Evolutionary conservation across 2,329 filamentous ascomycete genomes (phyloP).

Genomic region (Aspergillus hiratsukae): DNA sequence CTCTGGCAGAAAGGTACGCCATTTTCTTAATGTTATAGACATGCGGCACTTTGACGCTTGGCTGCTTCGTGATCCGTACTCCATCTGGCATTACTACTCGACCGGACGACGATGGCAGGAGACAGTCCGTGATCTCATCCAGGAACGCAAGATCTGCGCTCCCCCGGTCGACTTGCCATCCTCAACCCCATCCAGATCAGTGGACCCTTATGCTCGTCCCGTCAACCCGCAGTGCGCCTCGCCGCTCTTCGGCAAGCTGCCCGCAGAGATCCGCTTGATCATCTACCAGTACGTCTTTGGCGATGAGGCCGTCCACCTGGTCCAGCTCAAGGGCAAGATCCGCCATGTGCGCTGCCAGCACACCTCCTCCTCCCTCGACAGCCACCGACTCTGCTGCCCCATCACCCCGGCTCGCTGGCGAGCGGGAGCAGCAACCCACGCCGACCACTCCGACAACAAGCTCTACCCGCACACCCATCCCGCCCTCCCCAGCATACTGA

Average conservation of each 20-base stretch:
- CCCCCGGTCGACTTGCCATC: slow-evolving; percentile 11
- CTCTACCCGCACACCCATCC: slow-evolving; percentile 34
- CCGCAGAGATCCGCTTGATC: slow-evolving; percentile 35
- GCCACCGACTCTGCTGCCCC: slow-evolving; percentile 32
- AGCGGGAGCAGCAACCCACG: slow-evolving; percentile 15
- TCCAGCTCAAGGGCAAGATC: slow-evolving; percentile 32
- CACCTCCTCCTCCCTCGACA: slow-evolving; percentile 18
- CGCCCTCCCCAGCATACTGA: slow-evolving; percentile 20
- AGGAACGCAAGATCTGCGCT: slow-evolving; percentile 32
- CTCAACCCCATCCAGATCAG: background rate
- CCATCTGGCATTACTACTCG: slow-evolving; percentile 37
- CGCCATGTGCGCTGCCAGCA: slow-evolving; percentile 31
- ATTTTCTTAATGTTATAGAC: too few relatives aligned
- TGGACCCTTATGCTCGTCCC: slow-evolving; percentile 14
- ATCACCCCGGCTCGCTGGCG: slow-evolving; percentile 30
- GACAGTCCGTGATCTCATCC: slow-evolving; percentile 31
- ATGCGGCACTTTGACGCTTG: slow-evolving; percentile 37
- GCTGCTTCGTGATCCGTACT: slow-evolving; percentile 37
- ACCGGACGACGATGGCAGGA: slow-evolving; percentile 34
- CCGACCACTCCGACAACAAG: slow-evolving; percentile 14
- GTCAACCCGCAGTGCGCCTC: slow-evolving; percentile 17
- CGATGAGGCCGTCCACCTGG: slow-evolving; percentile 31
- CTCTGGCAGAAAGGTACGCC: too few relatives aligned
- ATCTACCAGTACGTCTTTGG: slow-evolving; percentile 37
- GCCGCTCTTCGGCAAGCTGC: slow-evolving; percentile 24